phyloP scores from a whole-genome alignment of 192 early-diverging fungal genomes.

The Backusella psychrophila region DNA sequence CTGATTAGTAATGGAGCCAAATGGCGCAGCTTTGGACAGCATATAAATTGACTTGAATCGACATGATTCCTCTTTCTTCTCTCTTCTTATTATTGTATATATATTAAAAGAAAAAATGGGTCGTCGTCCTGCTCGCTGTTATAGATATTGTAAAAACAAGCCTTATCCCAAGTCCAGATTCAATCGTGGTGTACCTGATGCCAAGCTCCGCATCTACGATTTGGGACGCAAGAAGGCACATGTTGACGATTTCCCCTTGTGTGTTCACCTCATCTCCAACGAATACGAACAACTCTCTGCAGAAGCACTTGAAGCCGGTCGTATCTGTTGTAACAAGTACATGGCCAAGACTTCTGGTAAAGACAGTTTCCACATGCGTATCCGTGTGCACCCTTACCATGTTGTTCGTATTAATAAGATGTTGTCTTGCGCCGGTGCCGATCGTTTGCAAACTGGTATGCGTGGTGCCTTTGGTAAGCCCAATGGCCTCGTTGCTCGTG shows the following conservation, averaged over 20 bases:
- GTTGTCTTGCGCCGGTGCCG: conserved; percentile 99
- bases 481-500: conserved; percentile 90
- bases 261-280: conserved; percentile 94
- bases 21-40: not conserved
- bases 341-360: conserved; percentile 95
- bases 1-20: not conserved
- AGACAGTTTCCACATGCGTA: conserved; percentile 98
- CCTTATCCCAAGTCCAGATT: conserved; percentile 98
- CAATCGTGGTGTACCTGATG: conserved; percentile 99
- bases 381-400: conserved; percentile 99
- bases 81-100: not conserved
- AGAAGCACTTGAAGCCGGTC: conserved; percentile 97
- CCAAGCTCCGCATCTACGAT: conserved; percentile 98
- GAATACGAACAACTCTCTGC: conserved; percentile 98
- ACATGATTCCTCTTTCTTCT: not conserved
- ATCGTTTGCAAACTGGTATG: conserved; percentile 99
- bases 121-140: conserved; percentile 99
- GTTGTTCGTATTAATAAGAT: conserved; percentile 99
- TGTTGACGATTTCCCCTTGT: conserved; percentile 97
- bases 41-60: conserved; percentile 1
- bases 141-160: conserved; percentile 99
- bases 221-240: conserved; percentile 95
- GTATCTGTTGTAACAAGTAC: conserved; percentile 99
- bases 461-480: conserved; percentile 99
- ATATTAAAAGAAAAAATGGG: conserved; percentile 63